Base-by-base conservation (phyloP, 768 basidiomycete genomes). In the Lanmaoa pseudosensibilis region DNA sequence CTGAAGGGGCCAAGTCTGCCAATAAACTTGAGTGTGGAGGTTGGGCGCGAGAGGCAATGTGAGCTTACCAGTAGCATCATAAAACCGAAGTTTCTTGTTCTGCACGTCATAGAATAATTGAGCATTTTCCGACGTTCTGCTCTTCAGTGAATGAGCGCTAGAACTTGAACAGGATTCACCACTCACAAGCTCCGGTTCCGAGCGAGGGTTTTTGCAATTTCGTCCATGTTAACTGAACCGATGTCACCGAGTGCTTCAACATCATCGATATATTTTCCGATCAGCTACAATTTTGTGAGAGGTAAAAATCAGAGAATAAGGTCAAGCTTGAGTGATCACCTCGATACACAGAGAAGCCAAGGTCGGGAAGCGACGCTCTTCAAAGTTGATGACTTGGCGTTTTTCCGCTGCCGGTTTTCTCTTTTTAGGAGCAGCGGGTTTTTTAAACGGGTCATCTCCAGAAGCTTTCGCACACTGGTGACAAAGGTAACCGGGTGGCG, bases 231-330 rank as follows among this genome's bases (percentile, higher is more conserved):
- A 71, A 92, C 70, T 1, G 82, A 63, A 0, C 94, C 94, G 49
- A 98, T 90, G 65, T 96, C 88, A 0, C 96, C 96, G 16, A 95
- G 74, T 0, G 88, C 86, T 59, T 93, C 92, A 7, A 98, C 87
- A 62, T 96, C 91, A 54, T 94, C 82, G 54, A 98, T 96, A 68
- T 92, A 84, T 55, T 83, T 82, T 18, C 89, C 87, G 54, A 98
- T 86, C 23, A 97, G 75, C 90, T 94, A 54, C 8, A 46, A 56
- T 48, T 54, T 11, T 27, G 21, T 21, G 15, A 15, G 6, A 46
- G 1, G 27, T 51, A 6, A 48, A 16, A 10, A 40, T 25, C 10
- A 19, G 4, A 37, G 7, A 11, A 7, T 16, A 44, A 9, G 32
- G 44, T 23, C 12, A 39, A 48, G 5, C 38, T 10, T 34, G 7